A percentile compares a stretch with the other conserved stretches of the same genome.
These are phyloP conservation scores for Didymella pinodella DNA, from an alignment of 2,329 filamentous ascomycete species.

Conservation along the genomic window DNA sequence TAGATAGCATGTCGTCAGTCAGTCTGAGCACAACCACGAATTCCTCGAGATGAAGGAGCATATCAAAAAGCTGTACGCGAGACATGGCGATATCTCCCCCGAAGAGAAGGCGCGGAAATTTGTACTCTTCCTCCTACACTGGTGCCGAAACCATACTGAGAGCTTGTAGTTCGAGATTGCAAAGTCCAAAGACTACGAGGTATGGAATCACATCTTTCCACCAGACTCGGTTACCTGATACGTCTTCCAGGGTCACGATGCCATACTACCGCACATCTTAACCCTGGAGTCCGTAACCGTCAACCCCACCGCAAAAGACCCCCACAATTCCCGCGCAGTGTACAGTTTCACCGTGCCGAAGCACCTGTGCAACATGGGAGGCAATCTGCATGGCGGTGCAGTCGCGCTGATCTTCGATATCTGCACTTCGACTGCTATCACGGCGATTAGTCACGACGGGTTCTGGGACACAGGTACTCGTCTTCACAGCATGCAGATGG, in stretches of 20 bases:
- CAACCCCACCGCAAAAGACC: conserved; percentile 36
- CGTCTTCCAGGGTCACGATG: conserved; percentile 43
- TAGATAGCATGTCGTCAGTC: conserved; percentile 4
- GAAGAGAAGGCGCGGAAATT: conserved; percentile 33
- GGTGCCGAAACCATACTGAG: neutral
- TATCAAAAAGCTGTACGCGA: conserved; percentile 9
- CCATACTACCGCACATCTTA: conserved; percentile 40
- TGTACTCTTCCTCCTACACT: conserved; percentile 7
- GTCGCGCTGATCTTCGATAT: conserved; percentile 65
- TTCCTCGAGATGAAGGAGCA: conserved; percentile 11
- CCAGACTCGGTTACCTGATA: neutral
- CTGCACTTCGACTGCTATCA: conserved; percentile 55
- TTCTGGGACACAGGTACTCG: conserved; percentile 51
- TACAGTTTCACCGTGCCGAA: conserved; percentile 57
- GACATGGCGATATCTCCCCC: conserved; percentile 23
- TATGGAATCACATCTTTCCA: conserved; percentile 8
- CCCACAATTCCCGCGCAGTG: conserved; percentile 48
- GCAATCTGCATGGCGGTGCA: conserved; percentile 63
- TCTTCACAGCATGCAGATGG: neutral
- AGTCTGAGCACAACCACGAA: conserved; percentile 2
- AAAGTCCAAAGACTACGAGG: conserved; percentile 35
- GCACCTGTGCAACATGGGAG: conserved; percentile 54
- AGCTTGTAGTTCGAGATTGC: conserved; percentile 32
- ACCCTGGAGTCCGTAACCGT: conserved; percentile 47
- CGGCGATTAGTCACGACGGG: conserved; percentile 38